A percentile compares a stretch with the other conserved stretches of the same genome.
Conservation (phyloP, 768 basidiomycete genomes). For the Phylloporus sp. region DNA sequence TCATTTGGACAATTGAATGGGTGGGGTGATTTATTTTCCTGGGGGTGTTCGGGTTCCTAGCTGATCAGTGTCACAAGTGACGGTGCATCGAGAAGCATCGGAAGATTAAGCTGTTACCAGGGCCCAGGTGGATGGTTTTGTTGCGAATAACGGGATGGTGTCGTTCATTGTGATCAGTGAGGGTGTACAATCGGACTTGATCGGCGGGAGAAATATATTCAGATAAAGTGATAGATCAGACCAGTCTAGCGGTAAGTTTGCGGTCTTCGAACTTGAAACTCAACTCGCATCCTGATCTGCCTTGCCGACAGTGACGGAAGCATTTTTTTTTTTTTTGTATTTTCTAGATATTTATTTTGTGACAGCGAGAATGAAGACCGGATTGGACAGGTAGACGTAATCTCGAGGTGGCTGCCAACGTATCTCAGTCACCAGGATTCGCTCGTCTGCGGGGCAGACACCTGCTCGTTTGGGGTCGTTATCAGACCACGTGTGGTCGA, state of each 20-base stretch:
- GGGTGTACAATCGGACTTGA: constrained; percentile 31
- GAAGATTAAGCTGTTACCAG: constrained; percentile 5
- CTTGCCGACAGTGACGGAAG: constrained; percentile 31
- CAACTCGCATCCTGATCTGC: constrained; percentile 25
- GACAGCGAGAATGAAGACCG: constrained; percentile 18
- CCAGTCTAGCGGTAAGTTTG: constrained; percentile 28
- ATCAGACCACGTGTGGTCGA: constrained; percentile 13
- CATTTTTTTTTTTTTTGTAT: constrained; percentile 12
- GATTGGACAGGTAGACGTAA: constrained; percentile 17
- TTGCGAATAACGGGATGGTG: too few species aligned
- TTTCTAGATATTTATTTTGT: constrained; percentile 20
- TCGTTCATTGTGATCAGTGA: constrained; percentile 16
- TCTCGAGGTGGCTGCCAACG: constrained; percentile 4
- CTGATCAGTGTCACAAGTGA: constrained; percentile 2
- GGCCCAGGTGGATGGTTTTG: not conserved
- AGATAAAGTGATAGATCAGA: constrained; percentile 33
- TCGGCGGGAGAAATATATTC: constrained; percentile 30
- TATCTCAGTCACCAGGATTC: not conserved
- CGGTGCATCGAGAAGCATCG: not conserved
- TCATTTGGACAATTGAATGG: constrained; percentile 17
- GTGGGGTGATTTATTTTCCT: constrained; percentile 8
- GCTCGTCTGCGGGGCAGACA: not conserved
- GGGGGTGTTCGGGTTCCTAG: constrained; percentile 13
- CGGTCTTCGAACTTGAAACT: constrained; percentile 32
- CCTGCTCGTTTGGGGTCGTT: constrained; percentile 4